Evolutionary conservation across 306 rosid species (phyloP).

Genomic region (Vigna radiata): DNA sequence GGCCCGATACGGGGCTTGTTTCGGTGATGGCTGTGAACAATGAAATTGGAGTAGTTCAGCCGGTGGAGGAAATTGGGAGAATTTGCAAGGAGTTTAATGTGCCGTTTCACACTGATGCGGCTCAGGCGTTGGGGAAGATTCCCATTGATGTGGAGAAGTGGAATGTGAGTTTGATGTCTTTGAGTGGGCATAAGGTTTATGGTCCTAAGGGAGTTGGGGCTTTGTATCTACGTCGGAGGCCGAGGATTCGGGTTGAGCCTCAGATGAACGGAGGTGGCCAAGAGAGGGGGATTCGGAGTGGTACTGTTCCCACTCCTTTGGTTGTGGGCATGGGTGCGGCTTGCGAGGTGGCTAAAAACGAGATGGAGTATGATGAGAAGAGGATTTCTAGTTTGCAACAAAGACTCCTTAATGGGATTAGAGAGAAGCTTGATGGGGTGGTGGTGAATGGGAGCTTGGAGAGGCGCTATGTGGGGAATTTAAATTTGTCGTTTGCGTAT

Average conservation of each 20-base stretch:
- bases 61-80: slow-evolving; percentile 80
- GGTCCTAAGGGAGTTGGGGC: slow-evolving; percentile 92
- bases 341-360: slow-evolving; percentile 79
- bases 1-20: slow-evolving; percentile 83
- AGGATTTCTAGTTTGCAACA: slow-evolving; percentile 67
- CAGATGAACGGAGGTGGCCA: slow-evolving; percentile 99
- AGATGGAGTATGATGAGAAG: slow-evolving; percentile 82
- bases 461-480: slow-evolving; percentile 76
- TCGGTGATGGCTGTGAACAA: slow-evolving; percentile 96
- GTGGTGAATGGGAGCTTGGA: slow-evolving; percentile 93
- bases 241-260: slow-evolving; percentile 96
- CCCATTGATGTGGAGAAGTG: slow-evolving; percentile 81
- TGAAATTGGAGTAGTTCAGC: slow-evolving; percentile 93
- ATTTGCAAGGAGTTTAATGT: slow-evolving; percentile 81
- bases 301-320: slow-evolving; percentile 88
- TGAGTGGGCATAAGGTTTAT: slow-evolving; percentile 90
- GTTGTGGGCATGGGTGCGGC: slow-evolving; percentile 94
- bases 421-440: slow-evolving; percentile 73
- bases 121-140: slow-evolving; percentile 94
- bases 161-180: slow-evolving; percentile 96
- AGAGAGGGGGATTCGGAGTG: slow-evolving; percentile 93
- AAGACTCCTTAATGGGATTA: slow-evolving; percentile 71
- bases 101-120: slow-evolving; percentile 93
- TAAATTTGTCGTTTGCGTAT: slow-evolving; percentile 83
- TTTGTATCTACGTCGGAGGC: slow-evolving; percentile 80